Base-by-base conservation (phyloP, 192 early-diverging fungal genomes). In the Backusella psychrophila region DNA sequence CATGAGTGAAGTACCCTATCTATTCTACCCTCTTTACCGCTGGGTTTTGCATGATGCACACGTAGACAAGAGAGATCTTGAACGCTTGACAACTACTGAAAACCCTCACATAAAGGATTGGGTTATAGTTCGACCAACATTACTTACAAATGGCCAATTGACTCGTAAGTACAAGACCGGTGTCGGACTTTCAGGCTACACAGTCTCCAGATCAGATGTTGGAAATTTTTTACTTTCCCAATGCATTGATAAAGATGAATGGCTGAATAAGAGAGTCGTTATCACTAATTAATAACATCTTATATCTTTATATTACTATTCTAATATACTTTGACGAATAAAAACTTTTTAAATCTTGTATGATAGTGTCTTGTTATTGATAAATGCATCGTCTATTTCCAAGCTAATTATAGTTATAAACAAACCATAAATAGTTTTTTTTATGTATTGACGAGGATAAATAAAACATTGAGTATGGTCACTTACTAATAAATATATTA, bases 141-240 rank as follows among this genome's bases (percentile, higher is more conserved):
- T 85, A 31, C 38, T 87, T 39, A 86, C 83, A 12, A 74, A 71
- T 36, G 86, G 83, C 17, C 65, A 73, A 36, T 31, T 74, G 36
- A 86, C 81, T 1, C 53, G 59, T 7, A 81, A 77, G 21, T 86
- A 86, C 65, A 75, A 81, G n/a, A 75, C 77, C 0, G 81, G 72
- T 17, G 65, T 74, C 6, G 77, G 65, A 17, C 56, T 76, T 1
- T 53, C 56, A 7, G 86, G 86, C n/a, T 87, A 87, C 75, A 84
- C 80, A 2, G 59, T 87, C n/a, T 84, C 86, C 53, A 76, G 85
- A 41, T 72, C 59, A 29, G 86, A 87, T 66, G 81, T 87, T 11
- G 86, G 83, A 2, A 77, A 86, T 53, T 86, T 87, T 72, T 52
- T 87, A 2, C 78, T 86, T 31, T 67, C 82, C 44, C 73, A 83